phyloP scores from a whole-genome alignment of 164 flowering plant species.

The Piper longum region DNA sequence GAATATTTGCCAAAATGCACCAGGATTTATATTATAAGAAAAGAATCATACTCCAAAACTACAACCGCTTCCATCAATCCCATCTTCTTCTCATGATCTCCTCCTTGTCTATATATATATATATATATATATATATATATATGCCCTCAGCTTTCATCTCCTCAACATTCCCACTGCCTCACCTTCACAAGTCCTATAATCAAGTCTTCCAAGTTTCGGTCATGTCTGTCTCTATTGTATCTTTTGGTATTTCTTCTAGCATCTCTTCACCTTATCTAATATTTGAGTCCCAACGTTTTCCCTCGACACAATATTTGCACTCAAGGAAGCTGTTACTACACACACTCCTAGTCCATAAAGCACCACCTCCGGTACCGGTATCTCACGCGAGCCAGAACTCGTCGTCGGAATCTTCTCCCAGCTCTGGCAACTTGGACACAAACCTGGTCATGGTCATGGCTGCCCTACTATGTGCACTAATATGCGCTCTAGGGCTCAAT shows the following conservation, averaged over 20 bases:
- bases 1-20: neutral
- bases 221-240: constrained; percentile 6
- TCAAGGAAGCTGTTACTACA: constrained; percentile 39
- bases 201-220: neutral
- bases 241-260: neutral
- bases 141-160: neutral
- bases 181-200: neutral
- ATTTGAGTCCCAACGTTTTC: neutral
- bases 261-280: neutral
- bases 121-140: neutral
- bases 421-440: constrained; percentile 40
- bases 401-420: constrained; percentile 9
- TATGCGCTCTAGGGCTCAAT: constrained; percentile 75
- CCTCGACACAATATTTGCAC: constrained; percentile 4
- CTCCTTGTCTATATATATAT: neutral
- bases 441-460: constrained; percentile 76
- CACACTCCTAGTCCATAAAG: constrained; percentile 12
- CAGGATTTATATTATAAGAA: neutral
- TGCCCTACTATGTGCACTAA: constrained; percentile 74
- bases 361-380: constrained; percentile 5
- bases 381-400: constrained; percentile 4
- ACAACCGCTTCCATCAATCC: neutral
- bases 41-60: neutral
- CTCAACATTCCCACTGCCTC: neutral
- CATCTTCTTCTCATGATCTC: neutral